Conservation (phyloP, 2,329 filamentous ascomycete genomes). For the Drechslera avenae region DNA sequence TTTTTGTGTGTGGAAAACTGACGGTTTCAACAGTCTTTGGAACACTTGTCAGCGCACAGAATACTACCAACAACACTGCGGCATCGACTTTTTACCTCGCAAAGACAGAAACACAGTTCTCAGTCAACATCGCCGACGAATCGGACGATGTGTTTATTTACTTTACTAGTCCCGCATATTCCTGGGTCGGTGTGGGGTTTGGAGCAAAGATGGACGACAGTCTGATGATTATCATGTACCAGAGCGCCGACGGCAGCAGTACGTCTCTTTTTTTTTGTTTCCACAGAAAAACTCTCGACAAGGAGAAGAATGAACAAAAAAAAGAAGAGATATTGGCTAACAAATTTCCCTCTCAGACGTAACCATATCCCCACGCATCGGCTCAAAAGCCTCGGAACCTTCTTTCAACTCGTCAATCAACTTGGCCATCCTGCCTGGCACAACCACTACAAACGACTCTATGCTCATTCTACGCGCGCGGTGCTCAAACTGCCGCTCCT, state of each 20-base stretch:
- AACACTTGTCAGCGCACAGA: slow-evolving; percentile 21
- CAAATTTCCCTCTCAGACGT: too few relatives aligned
- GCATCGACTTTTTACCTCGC: slow-evolving; percentile 42
- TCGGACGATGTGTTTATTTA: slow-evolving; percentile 44
- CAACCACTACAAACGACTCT: slow-evolving; percentile 38
- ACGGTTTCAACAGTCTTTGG: slow-evolving; percentile 22
- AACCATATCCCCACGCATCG: slow-evolving; percentile 47
- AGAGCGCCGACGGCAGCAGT: slow-evolving; percentile 42
- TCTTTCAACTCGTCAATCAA: slow-evolving; percentile 33
- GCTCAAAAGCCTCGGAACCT: slow-evolving; percentile 45
- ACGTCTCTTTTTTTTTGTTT: slow-evolving; percentile 16
- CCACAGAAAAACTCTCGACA: too few relatives aligned
- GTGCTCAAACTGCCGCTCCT: slow-evolving; percentile 48
- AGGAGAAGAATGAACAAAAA: too few relatives aligned
- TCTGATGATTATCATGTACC: slow-evolving; percentile 54
- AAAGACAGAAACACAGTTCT: slow-evolving; percentile 45
- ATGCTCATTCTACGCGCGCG: slow-evolving; percentile 47
- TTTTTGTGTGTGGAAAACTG: not conserved
- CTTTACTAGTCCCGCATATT: slow-evolving; percentile 45
- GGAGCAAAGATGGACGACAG: slow-evolving; percentile 51
- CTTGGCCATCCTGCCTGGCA: slow-evolving; percentile 39
- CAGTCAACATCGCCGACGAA: slow-evolving; percentile 40
- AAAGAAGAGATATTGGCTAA: too few relatives aligned
- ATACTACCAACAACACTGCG: slow-evolving; percentile 17
- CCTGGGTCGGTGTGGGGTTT: slow-evolving; percentile 54